phyloP scores from a whole-genome alignment of 768 basidiomycete species.

The Coprinopsis marcescibilis region DNA sequence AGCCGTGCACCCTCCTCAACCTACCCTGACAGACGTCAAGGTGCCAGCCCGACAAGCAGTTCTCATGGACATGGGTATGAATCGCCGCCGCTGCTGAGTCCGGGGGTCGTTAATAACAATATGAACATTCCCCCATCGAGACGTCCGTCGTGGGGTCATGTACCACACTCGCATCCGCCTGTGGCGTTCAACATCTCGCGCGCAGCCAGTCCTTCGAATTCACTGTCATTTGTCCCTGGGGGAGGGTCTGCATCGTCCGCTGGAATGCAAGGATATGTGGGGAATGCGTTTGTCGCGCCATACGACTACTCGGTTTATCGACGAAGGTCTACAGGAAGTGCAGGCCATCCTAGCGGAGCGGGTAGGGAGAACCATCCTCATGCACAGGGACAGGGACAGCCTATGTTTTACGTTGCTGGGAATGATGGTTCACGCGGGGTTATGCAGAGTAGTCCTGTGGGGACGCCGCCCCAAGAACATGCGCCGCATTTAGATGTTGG shows the following conservation, averaged over 20 bases:
- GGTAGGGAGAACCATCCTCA: not conserved
- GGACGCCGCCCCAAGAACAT: not conserved
- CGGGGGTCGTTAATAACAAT: not conserved
- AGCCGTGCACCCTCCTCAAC: no score
- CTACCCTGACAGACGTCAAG: not conserved
- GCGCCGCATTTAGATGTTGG: not conserved
- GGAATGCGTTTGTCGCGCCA: not conserved
- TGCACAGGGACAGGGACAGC: not conserved
- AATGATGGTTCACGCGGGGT: not conserved
- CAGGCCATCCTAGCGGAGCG: not conserved
- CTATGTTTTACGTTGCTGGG: no score
- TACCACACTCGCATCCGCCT: not conserved
- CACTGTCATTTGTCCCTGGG: not conserved
- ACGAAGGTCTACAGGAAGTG: no score
- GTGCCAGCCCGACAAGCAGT: conserved; percentile 2
- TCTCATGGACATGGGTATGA: not conserved
- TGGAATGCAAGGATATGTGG: not conserved
- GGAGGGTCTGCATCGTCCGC: no score
- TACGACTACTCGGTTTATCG: not conserved
- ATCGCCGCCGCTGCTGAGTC: not conserved
- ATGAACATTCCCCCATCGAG: not conserved
- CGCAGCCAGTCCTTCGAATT: not conserved
- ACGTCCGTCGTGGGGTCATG: not conserved
- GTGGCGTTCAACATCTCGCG: not conserved
- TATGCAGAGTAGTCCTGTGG: not conserved